These are phyloP conservation scores for Pulicaria dysenterica DNA, from an alignment of 129 eudicot species.

Conservation along the genomic window DNA sequence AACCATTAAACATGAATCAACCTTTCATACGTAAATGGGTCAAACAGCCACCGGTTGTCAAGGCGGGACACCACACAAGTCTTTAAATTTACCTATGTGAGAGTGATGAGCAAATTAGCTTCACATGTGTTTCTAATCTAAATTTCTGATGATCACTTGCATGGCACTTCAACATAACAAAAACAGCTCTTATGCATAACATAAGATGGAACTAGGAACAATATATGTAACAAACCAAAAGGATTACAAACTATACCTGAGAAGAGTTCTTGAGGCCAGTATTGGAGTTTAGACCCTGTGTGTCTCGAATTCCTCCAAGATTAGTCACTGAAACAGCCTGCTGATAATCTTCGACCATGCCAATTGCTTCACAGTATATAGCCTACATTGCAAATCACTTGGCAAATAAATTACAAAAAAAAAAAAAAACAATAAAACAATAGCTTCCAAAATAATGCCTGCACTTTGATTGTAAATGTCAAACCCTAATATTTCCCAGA, in stretches of 20 bases:
- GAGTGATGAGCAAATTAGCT: no score
- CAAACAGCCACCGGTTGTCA: background rate
- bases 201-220: background rate
- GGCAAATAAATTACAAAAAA: background rate
- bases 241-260: slow-evolving; percentile 48
- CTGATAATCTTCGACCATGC: slow-evolving; percentile 96
- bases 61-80: no score
- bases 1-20: background rate
- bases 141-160: background rate
- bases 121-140: background rate
- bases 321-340: slow-evolving; percentile 84
- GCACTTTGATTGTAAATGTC: background rate
- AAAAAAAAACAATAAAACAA: background rate
- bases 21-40: background rate
- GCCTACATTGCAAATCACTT: slow-evolving; percentile 51
- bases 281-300: slow-evolving; percentile 63
- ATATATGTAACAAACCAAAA: background rate
- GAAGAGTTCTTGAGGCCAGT: slow-evolving; percentile 80
- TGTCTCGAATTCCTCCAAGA: slow-evolving; percentile 83
- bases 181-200: background rate
- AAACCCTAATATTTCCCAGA: slow-evolving; percentile 13
- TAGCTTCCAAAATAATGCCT: background rate
- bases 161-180: background rate
- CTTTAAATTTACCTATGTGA: no score
- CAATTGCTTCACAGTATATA: slow-evolving; percentile 76